A percentile compares a stretch with the other conserved stretches of the same genome.
These are phyloP conservation scores for Fusarium lateritium DNA, from an alignment of 2,329 filamentous ascomycete genomes.

Conservation along the genomic window DNA sequence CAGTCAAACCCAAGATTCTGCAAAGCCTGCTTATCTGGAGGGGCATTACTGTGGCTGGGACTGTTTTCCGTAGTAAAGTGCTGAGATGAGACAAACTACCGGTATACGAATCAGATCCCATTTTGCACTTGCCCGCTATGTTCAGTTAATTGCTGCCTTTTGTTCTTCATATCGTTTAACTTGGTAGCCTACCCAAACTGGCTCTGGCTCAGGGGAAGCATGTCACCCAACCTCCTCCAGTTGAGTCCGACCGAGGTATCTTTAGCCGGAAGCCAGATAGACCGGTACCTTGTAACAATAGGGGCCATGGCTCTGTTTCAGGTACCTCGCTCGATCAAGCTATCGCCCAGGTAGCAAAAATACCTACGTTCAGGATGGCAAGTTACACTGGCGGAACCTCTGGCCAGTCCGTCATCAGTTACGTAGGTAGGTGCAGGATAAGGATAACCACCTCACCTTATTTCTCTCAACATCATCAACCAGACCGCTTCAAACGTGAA, in stretches of 20 bases:
- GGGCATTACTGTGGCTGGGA: too few relatives aligned
- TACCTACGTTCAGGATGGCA: conserved; percentile 4
- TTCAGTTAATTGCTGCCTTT: not conserved
- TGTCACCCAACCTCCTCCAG: conserved; percentile 26
- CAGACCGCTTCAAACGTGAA: not conserved
- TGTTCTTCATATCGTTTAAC: not conserved
- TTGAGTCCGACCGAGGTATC: conserved; percentile 6
- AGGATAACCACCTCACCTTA: conserved; percentile 4
- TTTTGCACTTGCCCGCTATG: too few relatives aligned
- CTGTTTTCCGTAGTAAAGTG: too few relatives aligned
- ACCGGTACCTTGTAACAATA: conserved; percentile 11
- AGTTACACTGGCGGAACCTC: conserved; percentile 20
- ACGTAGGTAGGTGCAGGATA: conserved; percentile 14
- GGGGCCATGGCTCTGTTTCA: not conserved
- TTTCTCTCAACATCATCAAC: conserved; percentile 23
- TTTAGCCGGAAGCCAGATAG: not conserved
- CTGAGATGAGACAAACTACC: too few relatives aligned
- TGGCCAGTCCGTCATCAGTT: conserved; percentile 25
- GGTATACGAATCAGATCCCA: too few relatives aligned
- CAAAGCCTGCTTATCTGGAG: too few relatives aligned
- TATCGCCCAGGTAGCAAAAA: conserved; percentile 17
- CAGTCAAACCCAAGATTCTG: too few relatives aligned
- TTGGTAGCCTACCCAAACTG: conserved; percentile 11
- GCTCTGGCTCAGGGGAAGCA: conserved; percentile 30
- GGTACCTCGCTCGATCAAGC: not conserved